Conservation (phyloP, 2,329 filamentous ascomycete genomes). For the Diaporthe vexans region DNA sequence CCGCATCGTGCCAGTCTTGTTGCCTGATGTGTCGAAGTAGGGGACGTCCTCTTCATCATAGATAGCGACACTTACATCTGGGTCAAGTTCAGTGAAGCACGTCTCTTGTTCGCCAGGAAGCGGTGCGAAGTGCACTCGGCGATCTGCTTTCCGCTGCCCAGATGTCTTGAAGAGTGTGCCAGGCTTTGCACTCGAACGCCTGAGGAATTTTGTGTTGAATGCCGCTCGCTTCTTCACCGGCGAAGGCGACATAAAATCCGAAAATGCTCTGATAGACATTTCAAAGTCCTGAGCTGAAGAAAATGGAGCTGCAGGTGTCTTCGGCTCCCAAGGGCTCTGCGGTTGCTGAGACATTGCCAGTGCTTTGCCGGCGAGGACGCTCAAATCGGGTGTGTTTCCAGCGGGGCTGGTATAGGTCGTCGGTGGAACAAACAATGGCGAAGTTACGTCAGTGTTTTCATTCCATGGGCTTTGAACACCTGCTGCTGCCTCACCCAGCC, state of each 20-base stretch:
- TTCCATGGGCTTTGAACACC: constrained; percentile 28
- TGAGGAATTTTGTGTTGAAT: constrained; percentile 15
- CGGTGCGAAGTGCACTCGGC: constrained; percentile 55
- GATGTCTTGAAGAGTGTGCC: constrained; percentile 32
- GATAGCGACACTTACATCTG: constrained; percentile 9
- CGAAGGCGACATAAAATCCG: constrained; percentile 66
- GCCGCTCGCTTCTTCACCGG: constrained; percentile 49
- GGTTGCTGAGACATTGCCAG: constrained; percentile 47
- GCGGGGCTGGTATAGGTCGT: constrained; percentile 19
- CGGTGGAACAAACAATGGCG: constrained; percentile 37
- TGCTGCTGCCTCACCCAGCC: not conserved
- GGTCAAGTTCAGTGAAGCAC: not conserved
- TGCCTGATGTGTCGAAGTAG: constrained; percentile 34
- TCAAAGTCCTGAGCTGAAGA: constrained; percentile 61
- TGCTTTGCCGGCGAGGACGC: constrained; percentile 23
- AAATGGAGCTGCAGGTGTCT: constrained; percentile 45
- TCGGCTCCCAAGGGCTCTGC: constrained; percentile 42
- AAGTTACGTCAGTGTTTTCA: not conserved
- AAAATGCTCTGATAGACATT: constrained; percentile 65
- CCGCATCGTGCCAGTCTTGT: constrained; percentile 33
- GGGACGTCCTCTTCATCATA: constrained; percentile 35
- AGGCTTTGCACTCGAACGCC: constrained; percentile 1
- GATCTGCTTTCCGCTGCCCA: constrained; percentile 44
- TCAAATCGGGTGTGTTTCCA: constrained; percentile 22
- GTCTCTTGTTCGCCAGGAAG: constrained; percentile 44